A percentile compares a stretch with the other conserved stretches of the same genome.
Evolutionary conservation across 139 green algal species (phyloP).

Genomic region (Haematococcus lacustris): DNA sequence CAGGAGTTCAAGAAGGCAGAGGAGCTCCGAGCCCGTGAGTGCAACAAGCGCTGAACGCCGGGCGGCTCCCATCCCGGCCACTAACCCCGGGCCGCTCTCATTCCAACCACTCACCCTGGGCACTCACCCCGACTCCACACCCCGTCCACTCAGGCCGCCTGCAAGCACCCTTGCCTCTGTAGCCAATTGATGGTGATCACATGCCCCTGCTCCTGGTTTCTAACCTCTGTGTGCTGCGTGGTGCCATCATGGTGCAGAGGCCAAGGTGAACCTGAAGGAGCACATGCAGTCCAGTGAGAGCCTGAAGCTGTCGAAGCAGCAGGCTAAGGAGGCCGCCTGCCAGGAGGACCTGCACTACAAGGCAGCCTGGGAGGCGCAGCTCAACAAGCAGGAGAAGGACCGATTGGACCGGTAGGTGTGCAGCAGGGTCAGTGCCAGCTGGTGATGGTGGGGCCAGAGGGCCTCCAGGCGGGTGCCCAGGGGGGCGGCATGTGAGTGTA

Average conservation of each 20-base stretch:
- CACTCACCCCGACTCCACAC: too few species aligned
- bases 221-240: too few species aligned
- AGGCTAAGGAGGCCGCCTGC: slow-evolving; percentile 21
- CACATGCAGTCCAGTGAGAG: slow-evolving; percentile 23
- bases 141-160: too few species aligned
- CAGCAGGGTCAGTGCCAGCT: too few species aligned
- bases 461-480: background rate
- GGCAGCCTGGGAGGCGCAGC: slow-evolving; percentile 8
- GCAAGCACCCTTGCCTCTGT: too few species aligned
- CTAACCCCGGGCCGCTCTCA: too few species aligned
- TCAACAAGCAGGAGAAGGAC: slow-evolving; percentile 35
- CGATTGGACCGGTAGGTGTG: slow-evolving; percentile 16
- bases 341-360: slow-evolving; percentile 24
- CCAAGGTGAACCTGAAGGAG: slow-evolving; percentile 16
- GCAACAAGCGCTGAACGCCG: too few species aligned
- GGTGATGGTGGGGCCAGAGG: background rate
- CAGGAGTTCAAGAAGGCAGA: slow-evolving; percentile 30
- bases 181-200: too few species aligned
- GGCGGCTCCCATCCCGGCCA: too few species aligned
- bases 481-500: slow-evolving; percentile 9
- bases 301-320: slow-evolving; percentile 16
- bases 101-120: too few species aligned
- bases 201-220: too few species aligned
- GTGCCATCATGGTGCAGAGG: too few species aligned
- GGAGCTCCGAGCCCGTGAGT: background rate